Evolutionary conservation across 2,329 filamentous ascomycete genomes (phyloP).

Genomic region (Colletotrichum echinochloae): DNA sequence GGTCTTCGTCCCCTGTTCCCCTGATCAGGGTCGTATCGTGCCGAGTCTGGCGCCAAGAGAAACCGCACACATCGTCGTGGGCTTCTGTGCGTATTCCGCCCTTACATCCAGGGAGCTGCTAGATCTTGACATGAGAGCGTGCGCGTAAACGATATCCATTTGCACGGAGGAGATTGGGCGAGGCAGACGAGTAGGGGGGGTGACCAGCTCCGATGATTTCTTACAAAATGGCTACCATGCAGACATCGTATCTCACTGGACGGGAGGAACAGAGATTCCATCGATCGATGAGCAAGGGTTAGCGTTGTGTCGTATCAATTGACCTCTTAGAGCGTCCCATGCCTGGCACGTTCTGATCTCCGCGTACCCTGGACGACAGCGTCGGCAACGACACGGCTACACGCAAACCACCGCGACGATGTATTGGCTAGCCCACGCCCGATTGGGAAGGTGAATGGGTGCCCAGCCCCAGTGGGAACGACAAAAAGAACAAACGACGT

Average conservation of each 20-base stretch:
- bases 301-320: constrained; percentile 38
- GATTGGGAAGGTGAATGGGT: constrained; percentile 39
- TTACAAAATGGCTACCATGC: not conserved
- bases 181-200: not conserved
- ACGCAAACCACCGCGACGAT: not conserved
- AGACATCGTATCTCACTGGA: constrained; percentile 26
- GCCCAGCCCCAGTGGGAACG: constrained; percentile 29
- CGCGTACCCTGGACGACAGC: not conserved
- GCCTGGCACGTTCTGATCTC: constrained; percentile 41
- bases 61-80: not conserved
- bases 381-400: constrained; percentile 4
- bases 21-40: constrained; percentile 12
- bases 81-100: constrained; percentile 28
- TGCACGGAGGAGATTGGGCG: not conserved
- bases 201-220: constrained; percentile 37
- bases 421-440: constrained; percentile 19
- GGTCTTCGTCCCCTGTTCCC: not conserved
- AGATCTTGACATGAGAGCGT: constrained; percentile 28
- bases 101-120: constrained; percentile 34
- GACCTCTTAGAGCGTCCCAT: constrained; percentile 40
- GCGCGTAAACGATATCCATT: not conserved
- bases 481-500: not conserved
- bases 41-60: constrained; percentile 12
- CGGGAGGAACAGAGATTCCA: constrained; percentile 5
- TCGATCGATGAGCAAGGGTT: constrained; percentile 27